Evolutionary conservation across 768 basidiomycete species (phyloP), one percentile per base, ranked within the genome.

Genomic region (Asterophora parasitica): DNA sequence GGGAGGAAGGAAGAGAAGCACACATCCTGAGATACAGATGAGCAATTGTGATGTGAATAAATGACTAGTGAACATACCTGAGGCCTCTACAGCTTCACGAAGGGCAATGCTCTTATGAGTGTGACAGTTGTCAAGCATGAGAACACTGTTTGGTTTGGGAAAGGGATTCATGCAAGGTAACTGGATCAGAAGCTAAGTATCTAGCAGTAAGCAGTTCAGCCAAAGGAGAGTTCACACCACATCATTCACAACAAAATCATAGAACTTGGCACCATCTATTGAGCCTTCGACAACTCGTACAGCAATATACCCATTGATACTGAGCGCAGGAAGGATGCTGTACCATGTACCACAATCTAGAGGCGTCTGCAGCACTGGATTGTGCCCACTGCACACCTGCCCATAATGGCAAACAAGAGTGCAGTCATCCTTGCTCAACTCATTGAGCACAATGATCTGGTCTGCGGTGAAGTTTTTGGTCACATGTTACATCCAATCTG

Each of bases 61-160:
- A 23, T 23, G 6, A 23, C 23, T 23, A 23, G 6, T 23, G 23
- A 6, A 48, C 51, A 3, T 33, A 62, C 66, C 61, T 6, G 50
- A 50, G 20, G 47, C 58, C 46, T 58, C 52, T 8, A 64, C 58
- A 33, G 60, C 48, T 6, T 66, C 57, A 36, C 44, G 45, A 0
- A 70, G 20, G n/a, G 53, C 61, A 16, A 65, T 54, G 30, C 52
- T 64, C 27, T 72, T 62, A 46, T 74, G 72, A 7, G 70, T 74
- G 0, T n/a, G 11, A 28, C 41, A 49, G 56, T 73, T 65, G 45
- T 62, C 68, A 31, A 54, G 45, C 19, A 48, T 37, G 6, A 41
- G 19, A 23, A 49, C 33, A 28, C 48, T 49, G 7, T 26, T n/a
- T 1, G 20, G 32, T 0, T 17, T 57, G 1, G 67, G 68, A 36